Conservation (phyloP, 345 rosid genomes). For the Turnera subulata region DNA sequence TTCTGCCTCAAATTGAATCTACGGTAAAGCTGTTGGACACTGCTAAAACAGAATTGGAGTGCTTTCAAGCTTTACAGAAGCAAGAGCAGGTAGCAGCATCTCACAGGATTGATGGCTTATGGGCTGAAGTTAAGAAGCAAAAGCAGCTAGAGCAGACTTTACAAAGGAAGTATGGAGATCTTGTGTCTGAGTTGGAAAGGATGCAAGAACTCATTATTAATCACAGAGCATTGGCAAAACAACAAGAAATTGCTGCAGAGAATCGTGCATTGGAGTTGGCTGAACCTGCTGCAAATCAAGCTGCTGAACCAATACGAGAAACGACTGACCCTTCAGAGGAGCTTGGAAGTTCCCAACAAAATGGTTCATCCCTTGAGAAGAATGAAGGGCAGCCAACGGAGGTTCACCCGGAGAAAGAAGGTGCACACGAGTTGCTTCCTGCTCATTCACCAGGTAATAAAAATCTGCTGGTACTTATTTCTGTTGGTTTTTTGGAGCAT, state of each 20-base stretch:
- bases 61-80: slow-evolving; percentile 85
- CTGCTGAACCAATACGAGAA: slow-evolving; percentile 17
- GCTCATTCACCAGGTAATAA: background rate
- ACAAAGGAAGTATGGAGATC: slow-evolving; percentile 71
- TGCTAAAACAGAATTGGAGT: slow-evolving; percentile 87
- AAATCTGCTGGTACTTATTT: background rate
- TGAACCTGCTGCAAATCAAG: slow-evolving; percentile 24
- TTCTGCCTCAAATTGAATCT: slow-evolving; percentile 72
- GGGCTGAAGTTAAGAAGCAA: slow-evolving; percentile 90
- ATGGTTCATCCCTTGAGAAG: slow-evolving; percentile 14
- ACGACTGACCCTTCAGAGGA: slow-evolving; percentile 19
- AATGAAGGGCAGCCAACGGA: slow-evolving; percentile 16
- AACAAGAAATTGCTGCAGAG: slow-evolving; percentile 44
- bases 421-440: background rate
- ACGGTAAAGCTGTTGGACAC: slow-evolving; percentile 79
- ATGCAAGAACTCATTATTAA: slow-evolving; percentile 37
- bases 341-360: slow-evolving; percentile 14
- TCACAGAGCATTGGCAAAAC: slow-evolving; percentile 49
- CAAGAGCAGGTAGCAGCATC: slow-evolving; percentile 91
- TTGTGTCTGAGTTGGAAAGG: slow-evolving; percentile 55
- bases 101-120: slow-evolving; percentile 65
- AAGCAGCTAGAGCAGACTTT: slow-evolving; percentile 75
- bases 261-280: slow-evolving; percentile 27
- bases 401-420: slow-evolving; percentile 18
- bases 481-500: background rate